Conservation (phyloP, 139 green algal species). For the Closterium sp. region DNA sequence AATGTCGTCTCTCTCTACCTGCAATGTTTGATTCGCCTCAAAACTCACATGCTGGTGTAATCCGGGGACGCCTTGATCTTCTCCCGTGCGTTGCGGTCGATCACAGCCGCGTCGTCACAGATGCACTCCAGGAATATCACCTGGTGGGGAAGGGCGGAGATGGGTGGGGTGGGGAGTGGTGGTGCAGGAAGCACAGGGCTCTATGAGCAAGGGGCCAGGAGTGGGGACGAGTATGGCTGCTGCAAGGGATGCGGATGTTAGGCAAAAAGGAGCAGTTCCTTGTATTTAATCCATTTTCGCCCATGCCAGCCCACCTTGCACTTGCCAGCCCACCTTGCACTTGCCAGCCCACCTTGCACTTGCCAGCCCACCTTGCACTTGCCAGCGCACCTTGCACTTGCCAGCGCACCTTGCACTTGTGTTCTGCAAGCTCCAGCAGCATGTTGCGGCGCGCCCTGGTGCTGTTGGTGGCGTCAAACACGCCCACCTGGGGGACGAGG, state of each 20-base stretch:
- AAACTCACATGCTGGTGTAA: slow-evolving; percentile 69
- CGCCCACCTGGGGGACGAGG: slow-evolving; percentile 66
- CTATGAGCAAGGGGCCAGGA: not conserved
- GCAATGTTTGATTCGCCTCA: too few relatives aligned
- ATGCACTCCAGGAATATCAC: slow-evolving; percentile 90
- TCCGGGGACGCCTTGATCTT: slow-evolving; percentile 88
- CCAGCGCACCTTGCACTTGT: slow-evolving; percentile 43
- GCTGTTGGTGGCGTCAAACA: slow-evolving; percentile 96
- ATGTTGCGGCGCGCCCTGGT: slow-evolving; percentile 71
- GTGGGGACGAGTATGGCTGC: too few relatives aligned
- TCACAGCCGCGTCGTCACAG: slow-evolving; percentile 78
- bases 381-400: not conserved
- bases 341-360: not conserved
- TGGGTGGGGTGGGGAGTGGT: not conserved
- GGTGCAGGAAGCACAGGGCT: not conserved
- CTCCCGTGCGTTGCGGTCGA: slow-evolving; percentile 86
- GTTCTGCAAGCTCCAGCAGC: slow-evolving; percentile 57
- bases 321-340: too few relatives aligned
- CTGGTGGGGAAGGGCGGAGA: not conserved
- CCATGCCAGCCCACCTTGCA: too few relatives aligned
- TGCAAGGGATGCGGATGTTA: too few relatives aligned
- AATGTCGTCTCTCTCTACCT: too few relatives aligned
- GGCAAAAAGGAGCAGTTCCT: too few relatives aligned
- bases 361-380: too few relatives aligned
- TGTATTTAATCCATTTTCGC: too few relatives aligned